phyloP scores from a whole-genome alignment of 768 basidiomycete species.

The Boletus rex-veris region DNA sequence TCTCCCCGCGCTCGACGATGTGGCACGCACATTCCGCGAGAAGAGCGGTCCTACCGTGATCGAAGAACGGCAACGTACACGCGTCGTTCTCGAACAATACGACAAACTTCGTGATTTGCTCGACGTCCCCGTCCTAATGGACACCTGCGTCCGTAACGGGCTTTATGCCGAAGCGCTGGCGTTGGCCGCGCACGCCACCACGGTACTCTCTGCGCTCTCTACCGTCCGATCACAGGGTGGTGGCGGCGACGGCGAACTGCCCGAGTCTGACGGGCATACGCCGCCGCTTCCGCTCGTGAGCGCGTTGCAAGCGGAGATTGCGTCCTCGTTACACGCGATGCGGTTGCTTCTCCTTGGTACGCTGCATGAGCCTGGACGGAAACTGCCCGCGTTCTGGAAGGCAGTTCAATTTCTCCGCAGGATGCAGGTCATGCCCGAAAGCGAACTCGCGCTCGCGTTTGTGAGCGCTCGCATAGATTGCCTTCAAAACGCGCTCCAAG shows the following conservation, averaged over 20 bases:
- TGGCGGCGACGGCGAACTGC: conserved; percentile 24
- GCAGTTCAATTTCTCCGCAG: conserved; percentile 82
- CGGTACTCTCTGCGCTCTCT: conserved; percentile 40
- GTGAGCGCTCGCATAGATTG: conserved; percentile 68
- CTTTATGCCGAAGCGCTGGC: conserved; percentile 91
- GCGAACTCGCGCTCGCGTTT: conserved; percentile 82
- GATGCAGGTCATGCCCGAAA: conserved; percentile 71
- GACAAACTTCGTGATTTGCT: conserved; percentile 91
- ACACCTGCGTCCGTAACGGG: conserved; percentile 90
- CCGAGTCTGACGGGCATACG: conserved; percentile 43
- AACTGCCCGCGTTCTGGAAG: conserved; percentile 88
- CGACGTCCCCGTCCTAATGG: conserved; percentile 86
- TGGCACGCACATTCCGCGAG: conserved; percentile 66
- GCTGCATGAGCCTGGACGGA: conserved; percentile 76
- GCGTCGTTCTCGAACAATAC: conserved; percentile 88
- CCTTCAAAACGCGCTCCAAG: conserved; percentile 55
- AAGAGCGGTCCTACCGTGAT: conserved; percentile 69
- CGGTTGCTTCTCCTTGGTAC: conserved; percentile 72
- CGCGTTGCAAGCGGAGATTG: conserved; percentile 64
- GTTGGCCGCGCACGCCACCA: conserved; percentile 66
- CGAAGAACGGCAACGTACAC: conserved; percentile 67
- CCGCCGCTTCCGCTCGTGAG: conserved; percentile 29
- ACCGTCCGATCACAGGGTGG: conserved; percentile 34
- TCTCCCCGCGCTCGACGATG: conserved; percentile 74
- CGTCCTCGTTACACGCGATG: conserved; percentile 63